Evolutionary conservation across 2,329 filamentous ascomycete genomes (phyloP).

Genomic region (Beauveria australis): DNA sequence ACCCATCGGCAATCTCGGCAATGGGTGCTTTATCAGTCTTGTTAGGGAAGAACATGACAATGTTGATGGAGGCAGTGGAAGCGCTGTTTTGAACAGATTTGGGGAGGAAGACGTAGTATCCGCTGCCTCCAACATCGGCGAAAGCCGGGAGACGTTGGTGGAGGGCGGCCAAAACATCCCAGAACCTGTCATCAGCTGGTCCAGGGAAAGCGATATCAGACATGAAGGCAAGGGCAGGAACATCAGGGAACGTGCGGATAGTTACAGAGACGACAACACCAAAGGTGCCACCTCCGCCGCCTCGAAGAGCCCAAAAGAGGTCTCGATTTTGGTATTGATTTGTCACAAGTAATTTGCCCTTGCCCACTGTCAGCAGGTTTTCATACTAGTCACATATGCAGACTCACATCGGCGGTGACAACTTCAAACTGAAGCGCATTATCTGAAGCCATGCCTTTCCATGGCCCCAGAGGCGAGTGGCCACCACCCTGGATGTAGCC

Average conservation of each 20-base stretch:
- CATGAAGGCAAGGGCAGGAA: conserved; percentile 22
- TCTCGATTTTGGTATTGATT: conserved; percentile 29
- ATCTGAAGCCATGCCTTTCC: conserved; percentile 27
- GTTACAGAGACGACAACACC: conserved; percentile 35
- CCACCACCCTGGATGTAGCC: conserved; percentile 27
- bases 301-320: conserved; percentile 38
- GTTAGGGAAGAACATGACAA: conserved; percentile 11
- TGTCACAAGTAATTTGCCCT: conserved; percentile 22
- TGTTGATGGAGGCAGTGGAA: not conserved
- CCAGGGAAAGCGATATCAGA: conserved; percentile 22
- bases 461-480: conserved; percentile 22
- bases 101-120: conserved; percentile 27
- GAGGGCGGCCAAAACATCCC: conserved; percentile 20
- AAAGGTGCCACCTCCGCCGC: conserved; percentile 36
- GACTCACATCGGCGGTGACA: conserved; percentile 25
- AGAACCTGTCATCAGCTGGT: conserved; percentile 23
- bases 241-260: conserved; percentile 31
- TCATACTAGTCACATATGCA: not conserved
- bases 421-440: conserved; percentile 27
- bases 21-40: conserved; percentile 8
- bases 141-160: conserved; percentile 26
- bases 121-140: conserved; percentile 27
- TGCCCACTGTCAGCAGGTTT: not conserved
- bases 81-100: conserved; percentile 11
- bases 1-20: not conserved